Evolutionary conservation across 352 stramenopile genomes (phyloP).

Genomic region (Phytopythium helicoides): DNA sequence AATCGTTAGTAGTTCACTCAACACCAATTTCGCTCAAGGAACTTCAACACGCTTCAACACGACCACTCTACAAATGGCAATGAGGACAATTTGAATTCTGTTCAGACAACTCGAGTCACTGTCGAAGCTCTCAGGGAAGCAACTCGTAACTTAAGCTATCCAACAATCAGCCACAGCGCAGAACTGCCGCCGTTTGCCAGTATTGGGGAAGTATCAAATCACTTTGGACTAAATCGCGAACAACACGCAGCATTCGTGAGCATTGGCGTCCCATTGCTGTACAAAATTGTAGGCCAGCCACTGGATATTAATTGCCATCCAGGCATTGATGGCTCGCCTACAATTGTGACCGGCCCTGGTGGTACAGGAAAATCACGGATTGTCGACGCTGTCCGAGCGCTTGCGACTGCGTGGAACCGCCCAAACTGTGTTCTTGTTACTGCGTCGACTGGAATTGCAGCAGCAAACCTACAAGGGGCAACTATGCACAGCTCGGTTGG

Average conservation of each 20-base stretch:
- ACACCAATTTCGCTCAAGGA: too few species aligned
- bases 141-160: neutral
- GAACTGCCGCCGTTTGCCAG: neutral
- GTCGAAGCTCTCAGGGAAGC: neutral
- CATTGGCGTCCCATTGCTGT: constrained; percentile 3
- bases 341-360: neutral
- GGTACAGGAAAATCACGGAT: neutral
- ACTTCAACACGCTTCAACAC: too few species aligned
- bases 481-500: constrained; percentile 20
- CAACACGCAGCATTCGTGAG: constrained; percentile 6
- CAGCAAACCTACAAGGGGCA: constrained; percentile 7
- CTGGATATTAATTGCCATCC: neutral
- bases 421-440: neutral
- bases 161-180: neutral
- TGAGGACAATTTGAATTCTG: too few species aligned
- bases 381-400: neutral
- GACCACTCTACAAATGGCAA: too few species aligned
- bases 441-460: constrained; percentile 14
- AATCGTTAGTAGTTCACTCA: too few species aligned
- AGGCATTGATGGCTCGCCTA: neutral
- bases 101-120: neutral
- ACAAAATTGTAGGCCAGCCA: constrained; percentile 2
- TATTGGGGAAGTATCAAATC: neutral
- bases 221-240: neutral
- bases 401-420: neutral